Evolutionary conservation across 805 yeast genomes (phyloP).

Genomic region (Candida ponderosae): DNA sequence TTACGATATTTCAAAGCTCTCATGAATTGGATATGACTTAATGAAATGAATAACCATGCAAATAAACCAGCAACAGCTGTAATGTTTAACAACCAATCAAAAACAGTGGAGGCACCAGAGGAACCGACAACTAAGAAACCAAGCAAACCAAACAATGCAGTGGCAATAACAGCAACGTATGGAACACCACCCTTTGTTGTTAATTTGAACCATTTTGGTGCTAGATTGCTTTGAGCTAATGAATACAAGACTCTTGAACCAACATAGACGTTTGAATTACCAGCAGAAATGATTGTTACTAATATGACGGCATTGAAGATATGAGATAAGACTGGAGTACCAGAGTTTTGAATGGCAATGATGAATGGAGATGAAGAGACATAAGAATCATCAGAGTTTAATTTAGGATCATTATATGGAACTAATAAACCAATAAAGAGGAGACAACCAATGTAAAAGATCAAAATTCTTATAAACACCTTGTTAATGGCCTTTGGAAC

Average conservation of each 20-base stretch:
- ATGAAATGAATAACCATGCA: slow-evolving; percentile 61
- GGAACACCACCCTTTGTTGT: slow-evolving; percentile 60
- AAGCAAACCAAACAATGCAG: slow-evolving; percentile 55
- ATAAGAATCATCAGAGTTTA: slow-evolving; percentile 28
- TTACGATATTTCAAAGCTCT: slow-evolving; percentile 52
- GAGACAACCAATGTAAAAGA: slow-evolving; percentile 59
- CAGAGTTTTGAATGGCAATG: slow-evolving; percentile 61
- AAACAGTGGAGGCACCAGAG: slow-evolving; percentile 46
- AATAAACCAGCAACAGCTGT: slow-evolving; percentile 74
- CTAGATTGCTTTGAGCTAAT: slow-evolving; percentile 51
- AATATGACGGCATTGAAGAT: slow-evolving; percentile 68
- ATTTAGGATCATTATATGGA: slow-evolving; percentile 56
- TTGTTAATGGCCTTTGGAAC: slow-evolving; percentile 68
- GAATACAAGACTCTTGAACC: slow-evolving; percentile 63
- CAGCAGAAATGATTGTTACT: slow-evolving; percentile 67
- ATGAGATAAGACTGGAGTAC: slow-evolving; percentile 57
- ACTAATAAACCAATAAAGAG: slow-evolving; percentile 66
- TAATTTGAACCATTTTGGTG: slow-evolving; percentile 42
- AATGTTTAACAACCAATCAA: slow-evolving; percentile 67
- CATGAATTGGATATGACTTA: slow-evolving; percentile 66
- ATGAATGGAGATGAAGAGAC: slow-evolving; percentile 63
- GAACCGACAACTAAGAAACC: slow-evolving; percentile 49
- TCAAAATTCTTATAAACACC: slow-evolving; percentile 55
- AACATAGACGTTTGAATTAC: slow-evolving; percentile 66
- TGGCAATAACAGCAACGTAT: slow-evolving; percentile 43